Evolutionary conservation across 208 protist genomes (phyloP).

Genomic region (Leishmania tarentolae): DNA sequence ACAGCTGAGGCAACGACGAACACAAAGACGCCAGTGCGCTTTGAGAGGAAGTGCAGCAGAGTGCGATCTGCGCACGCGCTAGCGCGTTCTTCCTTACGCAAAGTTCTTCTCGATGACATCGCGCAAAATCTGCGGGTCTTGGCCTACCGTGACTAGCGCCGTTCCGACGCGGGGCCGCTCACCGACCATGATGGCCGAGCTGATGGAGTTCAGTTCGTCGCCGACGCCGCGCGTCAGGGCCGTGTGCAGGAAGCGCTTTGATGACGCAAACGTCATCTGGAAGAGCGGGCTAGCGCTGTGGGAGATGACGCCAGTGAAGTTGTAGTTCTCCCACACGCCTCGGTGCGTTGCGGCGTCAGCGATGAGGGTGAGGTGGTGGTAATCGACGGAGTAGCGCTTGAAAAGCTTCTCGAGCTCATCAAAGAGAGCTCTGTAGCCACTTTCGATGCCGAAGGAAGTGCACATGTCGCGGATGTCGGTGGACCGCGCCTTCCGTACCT

Average conservation of each 20-base stretch:
- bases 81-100: slow-evolving; percentile 17
- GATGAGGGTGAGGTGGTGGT: slow-evolving; percentile 88
- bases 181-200: slow-evolving; percentile 91
- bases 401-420: slow-evolving; percentile 91
- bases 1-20: background rate
- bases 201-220: slow-evolving; percentile 85
- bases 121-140: slow-evolving; percentile 59
- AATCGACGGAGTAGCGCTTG: slow-evolving; percentile 86
- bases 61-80: background rate
- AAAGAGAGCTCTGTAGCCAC: slow-evolving; percentile 73
- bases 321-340: slow-evolving; percentile 89
- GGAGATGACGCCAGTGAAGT: slow-evolving; percentile 88
- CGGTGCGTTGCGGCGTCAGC: slow-evolving; percentile 89
- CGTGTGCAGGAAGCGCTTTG: slow-evolving; percentile 84
- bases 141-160: slow-evolving; percentile 62
- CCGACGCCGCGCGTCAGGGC: slow-evolving; percentile 75
- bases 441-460: slow-evolving; percentile 80
- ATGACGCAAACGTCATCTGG: slow-evolving; percentile 93
- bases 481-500: slow-evolving; percentile 68
- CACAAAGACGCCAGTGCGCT: background rate
- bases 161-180: slow-evolving; percentile 86
- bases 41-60: background rate
- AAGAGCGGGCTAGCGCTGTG: slow-evolving; percentile 88
- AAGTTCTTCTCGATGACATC: slow-evolving; percentile 81
- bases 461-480: slow-evolving; percentile 90